These are phyloP conservation scores for Leucocoprinus birnbaumii DNA, from an alignment of 768 basidiomycete species.

Conservation along the genomic window DNA sequence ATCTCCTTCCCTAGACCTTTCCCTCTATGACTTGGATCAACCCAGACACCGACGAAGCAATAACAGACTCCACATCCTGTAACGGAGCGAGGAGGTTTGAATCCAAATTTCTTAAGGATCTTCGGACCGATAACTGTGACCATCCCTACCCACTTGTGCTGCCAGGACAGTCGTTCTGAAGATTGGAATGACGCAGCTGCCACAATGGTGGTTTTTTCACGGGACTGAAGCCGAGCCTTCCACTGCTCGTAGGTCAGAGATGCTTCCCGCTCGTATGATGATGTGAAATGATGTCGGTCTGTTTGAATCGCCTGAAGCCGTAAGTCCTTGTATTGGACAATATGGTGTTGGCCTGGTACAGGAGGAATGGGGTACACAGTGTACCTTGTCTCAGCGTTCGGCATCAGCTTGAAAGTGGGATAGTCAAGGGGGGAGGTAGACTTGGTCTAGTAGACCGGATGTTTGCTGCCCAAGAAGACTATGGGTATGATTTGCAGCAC, in stretches of 20 bases:
- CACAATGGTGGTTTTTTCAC: slow-evolving; percentile 8
- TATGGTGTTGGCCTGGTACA: slow-evolving; percentile 6
- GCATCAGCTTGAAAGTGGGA: no score
- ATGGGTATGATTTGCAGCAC: no score
- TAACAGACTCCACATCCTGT: background rate
- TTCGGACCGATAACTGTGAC: slow-evolving; percentile 8
- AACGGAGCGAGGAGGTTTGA: background rate
- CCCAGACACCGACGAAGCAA: slow-evolving; percentile 7
- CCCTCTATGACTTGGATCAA: slow-evolving; percentile 5
- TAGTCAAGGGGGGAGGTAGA: no score
- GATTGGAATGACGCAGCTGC: slow-evolving; percentile 4
- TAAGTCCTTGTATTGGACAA: slow-evolving; percentile 11
- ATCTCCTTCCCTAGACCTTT: slow-evolving; percentile 6
- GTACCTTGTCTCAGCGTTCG: background rate
- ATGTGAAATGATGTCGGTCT: slow-evolving; percentile 7
- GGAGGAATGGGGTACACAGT: slow-evolving; percentile 2
- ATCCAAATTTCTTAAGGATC: slow-evolving; percentile 1
- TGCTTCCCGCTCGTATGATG: slow-evolving; percentile 7
- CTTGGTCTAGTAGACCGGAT: no score
- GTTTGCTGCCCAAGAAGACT: no score
- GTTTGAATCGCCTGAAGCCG: slow-evolving; percentile 5
- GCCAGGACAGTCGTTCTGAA: slow-evolving; percentile 1
- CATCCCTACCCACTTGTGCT: slow-evolving; percentile 12
- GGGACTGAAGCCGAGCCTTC: slow-evolving; percentile 10
- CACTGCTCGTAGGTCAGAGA: slow-evolving; percentile 7